Evolutionary conservation across 176 grass and related monocot species (phyloP), one percentile per base, ranked within the genome.

Genomic region (Coix lacrymajobi): DNA sequence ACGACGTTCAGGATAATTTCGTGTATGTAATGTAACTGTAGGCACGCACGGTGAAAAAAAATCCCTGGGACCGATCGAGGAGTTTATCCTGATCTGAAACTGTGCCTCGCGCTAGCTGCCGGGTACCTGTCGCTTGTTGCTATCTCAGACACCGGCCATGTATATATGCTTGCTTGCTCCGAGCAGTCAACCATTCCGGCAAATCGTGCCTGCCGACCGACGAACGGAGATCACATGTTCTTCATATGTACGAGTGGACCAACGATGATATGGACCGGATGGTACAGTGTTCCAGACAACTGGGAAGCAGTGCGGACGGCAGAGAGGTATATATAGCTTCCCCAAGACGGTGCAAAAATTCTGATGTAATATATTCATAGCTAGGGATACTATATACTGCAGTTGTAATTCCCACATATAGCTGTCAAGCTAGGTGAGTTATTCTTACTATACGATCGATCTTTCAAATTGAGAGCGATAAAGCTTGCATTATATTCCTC

Each of bases 121-220:
- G 70, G 45, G 78, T 81, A 57, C 30, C 57, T 90, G 78, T 90
- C 83, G 79, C 73, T 90, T 87, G 71, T 45, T 87, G 71, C 37
- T 39, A 75, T 11, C 76, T 40, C n/a, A 64, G 88, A 51, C 41
- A 82, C 56, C 65, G 36, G 28, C 57, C 79, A 39, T 77, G 34
- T 5, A 36, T 36, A 36, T 36, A 5, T 22, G 51, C 20, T 22
- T 54, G 66, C 15, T 76, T 40, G 40, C 62, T 30, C 75, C 4
- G 38, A 73, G 74, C 83, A 73, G 74, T 90, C 88, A 90, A 83
- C 46, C 48, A 68, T 90, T 83, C 40, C 84, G 83, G 84, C 88
- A 86, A 77, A 73, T 57, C n/a, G 28, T 83, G 73, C 30, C 74
- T 79, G 84, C 74, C 45, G 84, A 68, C 56, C 75, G 67, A 86